Evolutionary conservation across 148 eudicot genomes (phyloP).

Genomic region (Diospyros lotus): DNA sequence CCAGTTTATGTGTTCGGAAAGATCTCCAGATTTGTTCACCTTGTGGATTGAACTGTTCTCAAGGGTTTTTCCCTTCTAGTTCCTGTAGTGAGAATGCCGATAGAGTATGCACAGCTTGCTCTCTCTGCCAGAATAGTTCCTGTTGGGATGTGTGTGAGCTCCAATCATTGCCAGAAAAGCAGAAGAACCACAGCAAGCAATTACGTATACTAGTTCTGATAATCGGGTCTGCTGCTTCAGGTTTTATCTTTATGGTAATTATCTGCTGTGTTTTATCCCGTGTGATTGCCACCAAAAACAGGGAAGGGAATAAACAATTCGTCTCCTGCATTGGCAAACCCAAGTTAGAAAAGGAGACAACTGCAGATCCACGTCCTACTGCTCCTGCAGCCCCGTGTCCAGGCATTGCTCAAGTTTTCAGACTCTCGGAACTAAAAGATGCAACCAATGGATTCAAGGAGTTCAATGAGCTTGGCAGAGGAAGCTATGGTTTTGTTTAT

Average conservation of each 20-base stretch:
- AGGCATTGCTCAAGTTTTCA: constrained; percentile 73
- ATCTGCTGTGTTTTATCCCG: constrained; percentile 67
- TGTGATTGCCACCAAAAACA: constrained; percentile 36
- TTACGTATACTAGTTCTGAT: constrained; percentile 52
- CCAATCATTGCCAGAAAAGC: constrained; percentile 30
- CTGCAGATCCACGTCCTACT: constrained; percentile 34
- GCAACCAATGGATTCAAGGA: constrained; percentile 98
- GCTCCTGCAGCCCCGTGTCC: constrained; percentile 48
- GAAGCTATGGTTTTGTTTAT: constrained; percentile 95
- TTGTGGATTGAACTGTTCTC: constrained; percentile 66
- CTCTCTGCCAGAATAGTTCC: constrained; percentile 87
- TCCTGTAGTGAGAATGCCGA: constrained; percentile 56
- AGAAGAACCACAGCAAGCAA: constrained; percentile 40
- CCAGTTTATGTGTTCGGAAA: constrained; percentile 58
- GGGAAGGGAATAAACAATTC: constrained; percentile 52
- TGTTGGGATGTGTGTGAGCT: constrained; percentile 73
- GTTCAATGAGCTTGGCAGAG: constrained; percentile 94
- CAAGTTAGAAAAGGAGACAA: constrained; percentile 36
- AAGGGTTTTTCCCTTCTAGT: constrained; percentile 75
- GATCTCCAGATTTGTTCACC: constrained; percentile 77
- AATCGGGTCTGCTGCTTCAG: constrained; percentile 58
- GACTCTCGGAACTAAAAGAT: constrained; percentile 83
- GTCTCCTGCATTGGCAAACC: constrained; percentile 58
- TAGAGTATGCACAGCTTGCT: constrained; percentile 79
- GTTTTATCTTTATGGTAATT: constrained; percentile 50